Base-by-base conservation (phyloP, 345 rosid genomes). In the Moricandia moricandioides region DNA sequence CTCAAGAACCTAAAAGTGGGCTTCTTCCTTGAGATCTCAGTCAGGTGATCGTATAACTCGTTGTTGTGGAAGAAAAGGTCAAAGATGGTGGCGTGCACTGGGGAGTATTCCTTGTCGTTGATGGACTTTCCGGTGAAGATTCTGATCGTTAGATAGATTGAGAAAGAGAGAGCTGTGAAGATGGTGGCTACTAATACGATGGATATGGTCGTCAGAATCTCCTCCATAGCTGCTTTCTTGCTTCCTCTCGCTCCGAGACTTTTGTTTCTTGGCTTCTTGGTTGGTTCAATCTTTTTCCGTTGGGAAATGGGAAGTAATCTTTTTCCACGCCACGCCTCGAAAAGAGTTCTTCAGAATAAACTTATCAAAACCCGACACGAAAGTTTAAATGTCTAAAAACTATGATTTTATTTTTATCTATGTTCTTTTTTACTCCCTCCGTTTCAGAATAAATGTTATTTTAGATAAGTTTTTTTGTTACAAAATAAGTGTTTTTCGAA, bases 1-100 rank as follows among this genome's bases (percentile, higher is more conserved):
- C 72, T 75, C 5, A 93, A 84, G 58, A 90, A 88, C 80, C 93
- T 74, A 47, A 49, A 91, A 13, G 96, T 89, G 7, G 69, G 84
- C 7, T 70, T 81, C 33, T 12, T 75, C 14, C 43, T 84, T 21
- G 88, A 91, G 0, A 80, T 51, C 60, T 85, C 69, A 6, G 88
- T 76, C 52, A 81, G 89, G 81, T 86, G 37, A 75, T 93, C 97
- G 29, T 86, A 86, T 26, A 93, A 71, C 5, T 62, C 34, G 70
- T 83, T 73, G 67, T 82, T 81, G 82, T 87, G 76, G 34, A 87
- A 37, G 40, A 83, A 70, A 60, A 68, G 86, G 34, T 31, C 21
- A 31, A 85, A 90, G 43, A 88, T 64, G 1, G 88, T 86, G 52
- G 95, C 91, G 2, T 78, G 61, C 2, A 90, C 86, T 0, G 98